Conservation (phyloP, 495 filamentous ascomycete species). For the Xylaria flabelliformis region DNA sequence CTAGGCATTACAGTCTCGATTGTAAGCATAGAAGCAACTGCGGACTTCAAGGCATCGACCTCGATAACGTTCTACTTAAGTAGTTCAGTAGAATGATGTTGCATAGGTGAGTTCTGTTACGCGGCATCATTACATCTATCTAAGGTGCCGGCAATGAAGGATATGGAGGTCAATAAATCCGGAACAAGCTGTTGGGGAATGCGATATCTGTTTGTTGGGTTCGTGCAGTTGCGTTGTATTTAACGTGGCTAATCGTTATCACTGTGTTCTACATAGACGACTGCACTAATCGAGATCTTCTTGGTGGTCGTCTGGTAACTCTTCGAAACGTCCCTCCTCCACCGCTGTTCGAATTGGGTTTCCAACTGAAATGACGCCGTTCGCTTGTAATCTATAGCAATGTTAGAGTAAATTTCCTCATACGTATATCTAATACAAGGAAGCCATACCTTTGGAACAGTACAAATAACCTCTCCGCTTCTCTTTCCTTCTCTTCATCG, state of each 20-base stretch:
- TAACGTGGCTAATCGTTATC: background rate
- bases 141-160: background rate
- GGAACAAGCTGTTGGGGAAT: background rate
- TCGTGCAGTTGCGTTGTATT: background rate
- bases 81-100: too few relatives aligned
- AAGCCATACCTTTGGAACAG: slow-evolving; percentile 82
- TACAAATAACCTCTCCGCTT: slow-evolving; percentile 92
- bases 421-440: background rate
- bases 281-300: slow-evolving; percentile 47
- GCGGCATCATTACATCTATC: background rate
- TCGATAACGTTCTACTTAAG: too few relatives aligned
- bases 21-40: too few relatives aligned
- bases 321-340: slow-evolving; percentile 80
- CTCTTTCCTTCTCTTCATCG: slow-evolving; percentile 86
- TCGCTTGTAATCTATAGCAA: slow-evolving; percentile 72
- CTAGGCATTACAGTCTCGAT: background rate
- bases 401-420: slow-evolving; percentile 24
- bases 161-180: background rate
- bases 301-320: slow-evolving; percentile 58
- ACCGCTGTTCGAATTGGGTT: slow-evolving; percentile 83
- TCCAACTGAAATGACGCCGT: slow-evolving; percentile 80
- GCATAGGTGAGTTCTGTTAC: too few relatives aligned
- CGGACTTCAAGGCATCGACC: too few relatives aligned
- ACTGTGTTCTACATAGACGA: background rate
- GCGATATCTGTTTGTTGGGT: background rate